Conservation (phyloP, 2,329 filamentous ascomycete genomes). For the Neofusicoccum parvum region DNA sequence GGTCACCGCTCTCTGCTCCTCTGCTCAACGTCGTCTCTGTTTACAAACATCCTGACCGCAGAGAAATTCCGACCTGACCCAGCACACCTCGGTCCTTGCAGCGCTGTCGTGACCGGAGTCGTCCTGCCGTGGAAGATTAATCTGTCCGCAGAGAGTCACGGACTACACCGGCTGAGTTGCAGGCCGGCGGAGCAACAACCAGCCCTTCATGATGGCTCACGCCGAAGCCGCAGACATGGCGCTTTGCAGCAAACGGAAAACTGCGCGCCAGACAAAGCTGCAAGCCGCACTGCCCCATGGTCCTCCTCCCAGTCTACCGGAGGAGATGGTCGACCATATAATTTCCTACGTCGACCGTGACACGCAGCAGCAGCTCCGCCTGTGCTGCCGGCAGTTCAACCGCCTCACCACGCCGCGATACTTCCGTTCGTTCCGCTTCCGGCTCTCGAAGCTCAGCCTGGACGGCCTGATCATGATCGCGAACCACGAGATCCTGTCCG, state of each 20-base stretch:
- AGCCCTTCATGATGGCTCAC: no score
- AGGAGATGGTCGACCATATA: constrained; percentile 4
- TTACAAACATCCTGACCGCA: no score
- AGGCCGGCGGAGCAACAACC: no score
- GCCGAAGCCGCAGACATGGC: no score
- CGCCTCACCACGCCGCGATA: background rate
- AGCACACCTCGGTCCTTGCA: no score
- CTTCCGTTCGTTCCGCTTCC: background rate
- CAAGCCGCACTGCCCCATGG: no score
- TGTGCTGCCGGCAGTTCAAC: background rate
- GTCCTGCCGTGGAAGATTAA: no score
- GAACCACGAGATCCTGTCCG: background rate
- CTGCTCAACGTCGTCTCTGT: background rate
- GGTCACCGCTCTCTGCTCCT: background rate
- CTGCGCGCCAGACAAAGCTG: no score
- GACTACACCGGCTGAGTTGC: no score
- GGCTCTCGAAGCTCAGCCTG: background rate
- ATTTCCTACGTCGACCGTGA: constrained; percentile 2
- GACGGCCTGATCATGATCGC: background rate
- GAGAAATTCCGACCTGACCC: background rate
- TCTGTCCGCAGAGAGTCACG: no score
- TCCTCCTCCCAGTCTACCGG: background rate
- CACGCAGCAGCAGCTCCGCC: background rate
- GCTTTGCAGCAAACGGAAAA: no score
- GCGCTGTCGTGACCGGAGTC: no score